Evolutionary conservation across 768 basidiomycete genomes (phyloP).

Genomic region (Lentinula guzmanii): DNA sequence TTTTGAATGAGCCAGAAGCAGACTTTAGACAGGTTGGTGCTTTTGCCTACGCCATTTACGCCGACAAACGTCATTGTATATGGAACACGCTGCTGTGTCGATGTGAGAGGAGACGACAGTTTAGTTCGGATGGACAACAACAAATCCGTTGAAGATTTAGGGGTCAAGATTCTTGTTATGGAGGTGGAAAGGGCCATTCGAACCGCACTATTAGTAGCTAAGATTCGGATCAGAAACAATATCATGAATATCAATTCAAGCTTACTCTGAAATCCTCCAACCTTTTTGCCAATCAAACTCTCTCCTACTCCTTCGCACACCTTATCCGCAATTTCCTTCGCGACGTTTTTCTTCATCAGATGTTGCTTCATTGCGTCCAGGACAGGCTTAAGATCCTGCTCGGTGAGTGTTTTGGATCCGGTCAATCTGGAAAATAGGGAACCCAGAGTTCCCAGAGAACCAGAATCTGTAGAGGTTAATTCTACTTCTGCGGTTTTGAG

Average conservation of each 20-base stretch:
- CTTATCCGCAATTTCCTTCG: conserved; percentile 90
- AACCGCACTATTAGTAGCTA: conserved; percentile 83
- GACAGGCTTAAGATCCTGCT: conserved; percentile 81
- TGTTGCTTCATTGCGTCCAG: conserved; percentile 95
- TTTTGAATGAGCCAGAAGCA: conserved; percentile 99
- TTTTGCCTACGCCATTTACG: conserved; percentile 98
- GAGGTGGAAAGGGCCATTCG: conserved; percentile 77
- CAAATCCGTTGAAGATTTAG: conserved; percentile 96
- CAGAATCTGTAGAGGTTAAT: conserved; percentile 23
- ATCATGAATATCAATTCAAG: conserved; percentile 8
- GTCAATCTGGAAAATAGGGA: conserved; percentile 82
- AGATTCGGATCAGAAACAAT: conserved; percentile 8
- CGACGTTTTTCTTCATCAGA: conserved; percentile 98
- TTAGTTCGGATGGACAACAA: conserved; percentile 90
- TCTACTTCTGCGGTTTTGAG: conserved; percentile 38
- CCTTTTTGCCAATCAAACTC: conserved; percentile 82
- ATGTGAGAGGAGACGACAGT: conserved; percentile 63
- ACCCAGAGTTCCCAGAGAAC: conserved; percentile 60
- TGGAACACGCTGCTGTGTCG: conserved; percentile 73
- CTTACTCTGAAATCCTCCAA: conserved; percentile 86
- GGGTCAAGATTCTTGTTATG: conserved; percentile 90
- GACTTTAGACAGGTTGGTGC: conserved; percentile 95
- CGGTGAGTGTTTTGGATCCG: conserved; percentile 75
- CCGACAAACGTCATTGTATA: conserved; percentile 97
- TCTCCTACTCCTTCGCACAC: conserved; percentile 94